These are phyloP conservation scores for Licmophora abbreviata DNA, from an alignment of 108 stramenopile genomes.

Conservation along the genomic window DNA sequence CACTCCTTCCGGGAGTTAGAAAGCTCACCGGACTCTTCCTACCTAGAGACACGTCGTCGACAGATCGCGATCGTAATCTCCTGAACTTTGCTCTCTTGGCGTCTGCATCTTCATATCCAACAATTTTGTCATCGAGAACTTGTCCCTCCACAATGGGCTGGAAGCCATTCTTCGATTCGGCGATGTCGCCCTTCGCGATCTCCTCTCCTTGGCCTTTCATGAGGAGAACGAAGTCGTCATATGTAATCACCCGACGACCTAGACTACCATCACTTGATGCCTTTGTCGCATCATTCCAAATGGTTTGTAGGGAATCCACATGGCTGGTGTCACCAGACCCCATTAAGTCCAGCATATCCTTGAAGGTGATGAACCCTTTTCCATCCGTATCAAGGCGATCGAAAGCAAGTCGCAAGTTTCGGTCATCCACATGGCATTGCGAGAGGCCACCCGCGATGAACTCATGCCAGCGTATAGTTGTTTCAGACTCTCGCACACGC, in stretches of 20 bases:
- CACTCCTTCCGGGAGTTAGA: conserved; percentile 13
- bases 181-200: not conserved
- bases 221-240: conserved; percentile 52
- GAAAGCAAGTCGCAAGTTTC: conserved; percentile 74
- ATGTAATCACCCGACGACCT: conserved; percentile 38
- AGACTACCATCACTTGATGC: conserved; percentile 2
- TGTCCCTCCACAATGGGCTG: not conserved
- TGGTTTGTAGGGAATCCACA: conserved; percentile 46
- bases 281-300: conserved; percentile 31
- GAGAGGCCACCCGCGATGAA: conserved; percentile 81
- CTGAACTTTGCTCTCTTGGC: not conserved
- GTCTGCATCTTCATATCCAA: not conserved
- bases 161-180: not conserved
- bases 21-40: not conserved
- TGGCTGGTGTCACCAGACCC: conserved; percentile 38
- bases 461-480: conserved; percentile 79
- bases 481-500: conserved; percentile 39
- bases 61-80: not conserved
- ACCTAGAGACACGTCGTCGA: not conserved
- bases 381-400: conserved; percentile 74
- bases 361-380: conserved; percentile 70
- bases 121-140: not conserved
- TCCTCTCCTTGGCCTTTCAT: conserved; percentile 51
- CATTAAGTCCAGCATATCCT: conserved; percentile 67
- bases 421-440: conserved; percentile 70